Conservation (phyloP, 129 eudicot species). For the Solidago caesia region DNA sequence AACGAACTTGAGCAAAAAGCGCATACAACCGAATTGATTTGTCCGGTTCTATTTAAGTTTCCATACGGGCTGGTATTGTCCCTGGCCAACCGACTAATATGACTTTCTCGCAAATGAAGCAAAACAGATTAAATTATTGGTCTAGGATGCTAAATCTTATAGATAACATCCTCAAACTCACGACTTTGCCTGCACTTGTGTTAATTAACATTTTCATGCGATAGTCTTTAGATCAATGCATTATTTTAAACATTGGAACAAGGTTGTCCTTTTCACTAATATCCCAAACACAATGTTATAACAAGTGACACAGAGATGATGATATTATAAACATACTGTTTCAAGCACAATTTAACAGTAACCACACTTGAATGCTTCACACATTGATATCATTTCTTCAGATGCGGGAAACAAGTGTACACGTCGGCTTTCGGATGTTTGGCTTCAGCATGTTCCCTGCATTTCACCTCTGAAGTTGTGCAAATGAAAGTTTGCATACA, state of each 20-base stretch:
- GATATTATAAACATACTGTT: constrained; percentile 29
- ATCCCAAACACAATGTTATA: constrained; percentile 7
- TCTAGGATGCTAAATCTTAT: no score
- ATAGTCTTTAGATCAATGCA: neutral
- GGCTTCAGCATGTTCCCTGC: constrained; percentile 91
- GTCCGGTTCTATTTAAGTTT: no score
- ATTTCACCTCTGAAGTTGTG: constrained; percentile 91
- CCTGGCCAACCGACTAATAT: no score
- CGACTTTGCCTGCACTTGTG: neutral
- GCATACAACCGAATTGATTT: no score
- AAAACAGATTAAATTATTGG: no score
- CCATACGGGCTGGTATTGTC: no score
- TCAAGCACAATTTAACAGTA: constrained; percentile 27
- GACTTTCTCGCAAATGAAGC: no score
- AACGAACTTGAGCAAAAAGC: no score
- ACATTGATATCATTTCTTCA: constrained; percentile 48
- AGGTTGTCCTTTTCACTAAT: constrained; percentile 12
- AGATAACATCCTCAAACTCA: neutral
- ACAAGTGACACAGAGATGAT: constrained; percentile 21
- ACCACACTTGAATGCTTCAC: constrained; percentile 21
- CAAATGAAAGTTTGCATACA: constrained; percentile 95
- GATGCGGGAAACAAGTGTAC: constrained; percentile 62
- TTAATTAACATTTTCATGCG: neutral
- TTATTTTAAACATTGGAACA: constrained; percentile 6
- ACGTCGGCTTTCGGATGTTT: constrained; percentile 77